Conservation (phyloP, 768 basidiomycete species). For the Dioszegia crocea region DNA sequence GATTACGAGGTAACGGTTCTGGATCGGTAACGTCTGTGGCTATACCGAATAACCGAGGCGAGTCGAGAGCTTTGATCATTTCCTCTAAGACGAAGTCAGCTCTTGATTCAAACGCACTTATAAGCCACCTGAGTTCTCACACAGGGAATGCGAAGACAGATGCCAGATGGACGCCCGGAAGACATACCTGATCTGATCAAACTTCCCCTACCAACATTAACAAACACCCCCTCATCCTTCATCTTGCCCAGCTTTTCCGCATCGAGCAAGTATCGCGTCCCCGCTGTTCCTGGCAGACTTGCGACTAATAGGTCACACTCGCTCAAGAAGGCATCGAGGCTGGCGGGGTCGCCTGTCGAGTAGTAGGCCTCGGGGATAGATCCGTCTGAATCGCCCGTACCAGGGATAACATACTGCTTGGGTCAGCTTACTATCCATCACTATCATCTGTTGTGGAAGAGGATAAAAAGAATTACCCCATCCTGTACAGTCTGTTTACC, state of each 20-base stretch:
- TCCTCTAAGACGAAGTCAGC: slow-evolving; percentile 19
- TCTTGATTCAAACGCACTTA: too few relatives aligned
- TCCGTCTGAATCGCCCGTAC: slow-evolving; percentile 45
- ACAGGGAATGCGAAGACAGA: not conserved
- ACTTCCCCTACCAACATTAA: slow-evolving; percentile 50
- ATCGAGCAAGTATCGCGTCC: slow-evolving; percentile 35
- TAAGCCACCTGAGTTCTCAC: too few relatives aligned
- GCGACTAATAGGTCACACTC: slow-evolving; percentile 41
- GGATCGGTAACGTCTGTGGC: slow-evolving; percentile 51
- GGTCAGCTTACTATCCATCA: not conserved
- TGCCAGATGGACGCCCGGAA: too few relatives aligned
- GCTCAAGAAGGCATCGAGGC: slow-evolving; percentile 37
- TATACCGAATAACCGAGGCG: slow-evolving; percentile 31
- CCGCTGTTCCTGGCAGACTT: slow-evolving; percentile 38
- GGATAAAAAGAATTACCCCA: slow-evolving; percentile 30
- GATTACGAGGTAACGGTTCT: slow-evolving; percentile 48
- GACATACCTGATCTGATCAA: slow-evolving; percentile 45
- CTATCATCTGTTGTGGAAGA: too few relatives aligned
- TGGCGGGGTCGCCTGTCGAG: slow-evolving; percentile 25
- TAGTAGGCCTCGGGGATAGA: slow-evolving; percentile 42
- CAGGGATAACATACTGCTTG: slow-evolving; percentile 43
- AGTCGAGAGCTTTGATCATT: slow-evolving; percentile 29
- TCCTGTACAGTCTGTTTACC: slow-evolving; percentile 37
- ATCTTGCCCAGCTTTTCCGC: slow-evolving; percentile 40
- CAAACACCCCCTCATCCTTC: slow-evolving; percentile 44